These are phyloP conservation scores for Coemansia guatemalensis DNA, from an alignment of 192 early-diverging fungal species.

Conservation along the genomic window DNA sequence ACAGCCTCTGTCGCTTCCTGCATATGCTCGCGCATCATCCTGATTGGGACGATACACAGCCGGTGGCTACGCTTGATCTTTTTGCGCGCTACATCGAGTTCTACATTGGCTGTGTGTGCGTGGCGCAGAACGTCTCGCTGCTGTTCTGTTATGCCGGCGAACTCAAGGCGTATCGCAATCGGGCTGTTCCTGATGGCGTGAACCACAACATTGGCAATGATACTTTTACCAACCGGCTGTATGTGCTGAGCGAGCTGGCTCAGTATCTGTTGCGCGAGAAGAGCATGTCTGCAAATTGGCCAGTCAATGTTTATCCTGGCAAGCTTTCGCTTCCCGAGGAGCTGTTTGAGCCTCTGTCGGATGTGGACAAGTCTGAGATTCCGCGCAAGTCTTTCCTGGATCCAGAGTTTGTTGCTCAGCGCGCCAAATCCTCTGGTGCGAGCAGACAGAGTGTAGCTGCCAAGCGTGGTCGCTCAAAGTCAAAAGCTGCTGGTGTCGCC, in stretches of 20 bases:
- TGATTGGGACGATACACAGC: slow-evolving; percentile 65
- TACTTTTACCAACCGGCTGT: slow-evolving; percentile 59
- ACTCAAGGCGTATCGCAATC: slow-evolving; percentile 76
- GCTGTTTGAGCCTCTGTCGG: slow-evolving; percentile 56
- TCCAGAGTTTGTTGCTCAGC: slow-evolving; percentile 32
- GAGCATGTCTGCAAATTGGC: slow-evolving; percentile 74
- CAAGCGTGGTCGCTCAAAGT: slow-evolving; percentile 23
- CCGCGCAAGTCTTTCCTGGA: slow-evolving; percentile 27
- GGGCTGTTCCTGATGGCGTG: slow-evolving; percentile 6
- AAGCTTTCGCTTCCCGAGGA: slow-evolving; percentile 66
- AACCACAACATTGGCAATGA: slow-evolving; percentile 7
- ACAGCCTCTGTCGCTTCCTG: slow-evolving; percentile 61
- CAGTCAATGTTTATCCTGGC: slow-evolving; percentile 74
- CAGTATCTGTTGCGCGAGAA: slow-evolving; percentile 78
- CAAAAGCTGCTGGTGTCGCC: neutral
- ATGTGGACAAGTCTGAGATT: slow-evolving; percentile 10
- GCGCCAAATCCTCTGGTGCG: slow-evolving; percentile 27
- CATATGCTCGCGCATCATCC: slow-evolving; percentile 84
- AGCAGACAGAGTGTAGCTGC: slow-evolving; percentile 7
- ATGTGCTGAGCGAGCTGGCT: slow-evolving; percentile 80
- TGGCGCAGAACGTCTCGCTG: slow-evolving; percentile 79
- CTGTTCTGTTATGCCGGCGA: slow-evolving; percentile 72
- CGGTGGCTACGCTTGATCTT: slow-evolving; percentile 31
- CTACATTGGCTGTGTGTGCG: slow-evolving; percentile 75
- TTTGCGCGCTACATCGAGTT: slow-evolving; percentile 83